Conservation (phyloP, 306 rosid species). For the Dicorynia guianensis region DNA sequence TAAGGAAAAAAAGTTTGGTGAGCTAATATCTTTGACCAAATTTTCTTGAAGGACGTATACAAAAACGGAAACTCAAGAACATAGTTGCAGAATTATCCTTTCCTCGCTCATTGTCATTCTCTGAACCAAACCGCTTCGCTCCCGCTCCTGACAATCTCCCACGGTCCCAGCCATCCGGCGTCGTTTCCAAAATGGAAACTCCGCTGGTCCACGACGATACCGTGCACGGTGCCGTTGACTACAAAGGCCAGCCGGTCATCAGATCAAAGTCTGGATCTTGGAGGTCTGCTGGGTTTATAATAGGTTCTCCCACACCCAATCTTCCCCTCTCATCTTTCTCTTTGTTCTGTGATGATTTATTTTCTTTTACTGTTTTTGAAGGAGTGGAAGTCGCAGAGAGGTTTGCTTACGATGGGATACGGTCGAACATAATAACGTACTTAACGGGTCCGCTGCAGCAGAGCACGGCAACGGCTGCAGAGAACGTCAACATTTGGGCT, state of each 20-base stretch:
- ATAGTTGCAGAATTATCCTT: no score
- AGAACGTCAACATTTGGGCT: slow-evolving; percentile 49
- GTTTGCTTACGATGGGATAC: slow-evolving; percentile 49
- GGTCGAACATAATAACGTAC: slow-evolving; percentile 49
- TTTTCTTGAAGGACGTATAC: no score
- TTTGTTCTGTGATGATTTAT: not conserved
- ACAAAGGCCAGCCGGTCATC: slow-evolving; percentile 35
- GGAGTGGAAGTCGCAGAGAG: slow-evolving; percentile 53
- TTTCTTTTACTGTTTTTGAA: not conserved
- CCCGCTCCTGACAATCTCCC: no score
- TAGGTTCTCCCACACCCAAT: slow-evolving; percentile 36
- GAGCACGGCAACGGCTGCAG: slow-evolving; percentile 47
- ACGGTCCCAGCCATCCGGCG: slow-evolving; percentile 21
- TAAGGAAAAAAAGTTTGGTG: no score
- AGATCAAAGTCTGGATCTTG: slow-evolving; percentile 52
- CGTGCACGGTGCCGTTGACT: slow-evolving; percentile 51
- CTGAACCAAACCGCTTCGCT: no score
- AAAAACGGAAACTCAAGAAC: no score
- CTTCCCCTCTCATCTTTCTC: not conserved
- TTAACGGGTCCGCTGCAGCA: slow-evolving; percentile 50
- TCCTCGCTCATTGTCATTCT: no score
- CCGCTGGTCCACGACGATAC: slow-evolving; percentile 32
- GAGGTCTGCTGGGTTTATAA: slow-evolving; percentile 56
- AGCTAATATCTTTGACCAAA: no score
- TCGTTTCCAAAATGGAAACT: slow-evolving; percentile 18